Evolutionary conservation across 2,329 filamentous ascomycete species (phyloP).

Genomic region (Arthrobotrys iridis): DNA sequence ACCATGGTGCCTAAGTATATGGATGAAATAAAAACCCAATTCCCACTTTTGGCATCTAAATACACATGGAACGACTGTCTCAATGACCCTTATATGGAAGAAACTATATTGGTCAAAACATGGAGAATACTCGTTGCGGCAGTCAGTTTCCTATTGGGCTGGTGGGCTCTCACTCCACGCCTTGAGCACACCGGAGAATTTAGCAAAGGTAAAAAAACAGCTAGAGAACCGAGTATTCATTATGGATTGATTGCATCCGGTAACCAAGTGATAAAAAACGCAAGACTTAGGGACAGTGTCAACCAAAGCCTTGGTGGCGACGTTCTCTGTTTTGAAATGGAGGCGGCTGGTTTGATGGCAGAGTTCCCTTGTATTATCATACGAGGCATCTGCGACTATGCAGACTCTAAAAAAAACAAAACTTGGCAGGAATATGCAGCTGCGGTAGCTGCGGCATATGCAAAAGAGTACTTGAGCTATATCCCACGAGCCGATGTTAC

Average conservation of each 20-base stretch:
- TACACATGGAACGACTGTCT: not conserved
- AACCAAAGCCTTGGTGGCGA: not conserved
- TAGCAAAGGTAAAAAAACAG: not conserved
- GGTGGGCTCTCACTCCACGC: not conserved
- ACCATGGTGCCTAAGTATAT: not conserved
- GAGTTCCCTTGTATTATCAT: conserved; percentile 8
- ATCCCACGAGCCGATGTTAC: not conserved
- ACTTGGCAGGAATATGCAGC: conserved; percentile 21
- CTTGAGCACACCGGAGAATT: too few species aligned
- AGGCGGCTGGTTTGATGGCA: not conserved
- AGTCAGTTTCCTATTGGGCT: not conserved
- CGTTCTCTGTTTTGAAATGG: conserved; percentile 6
- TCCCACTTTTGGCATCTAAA: not conserved
- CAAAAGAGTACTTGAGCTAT: conserved; percentile 9
- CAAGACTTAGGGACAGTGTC: not conserved
- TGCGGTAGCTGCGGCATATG: conserved; percentile 6
- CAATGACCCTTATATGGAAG: not conserved
- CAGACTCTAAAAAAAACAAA: not conserved
- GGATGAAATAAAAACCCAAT: not conserved
- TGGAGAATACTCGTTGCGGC: not conserved
- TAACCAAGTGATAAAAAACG: conserved; percentile 6
- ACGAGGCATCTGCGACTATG: conserved; percentile 11
- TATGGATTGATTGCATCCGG: conserved; percentile 14
- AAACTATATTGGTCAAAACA: too few species aligned
- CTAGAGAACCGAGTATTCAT: not conserved